A percentile compares a stretch with the other conserved stretches of the same genome.
Evolutionary conservation across 2,329 filamentous ascomycete species (phyloP).

Genomic region (Daldinia sp.): DNA sequence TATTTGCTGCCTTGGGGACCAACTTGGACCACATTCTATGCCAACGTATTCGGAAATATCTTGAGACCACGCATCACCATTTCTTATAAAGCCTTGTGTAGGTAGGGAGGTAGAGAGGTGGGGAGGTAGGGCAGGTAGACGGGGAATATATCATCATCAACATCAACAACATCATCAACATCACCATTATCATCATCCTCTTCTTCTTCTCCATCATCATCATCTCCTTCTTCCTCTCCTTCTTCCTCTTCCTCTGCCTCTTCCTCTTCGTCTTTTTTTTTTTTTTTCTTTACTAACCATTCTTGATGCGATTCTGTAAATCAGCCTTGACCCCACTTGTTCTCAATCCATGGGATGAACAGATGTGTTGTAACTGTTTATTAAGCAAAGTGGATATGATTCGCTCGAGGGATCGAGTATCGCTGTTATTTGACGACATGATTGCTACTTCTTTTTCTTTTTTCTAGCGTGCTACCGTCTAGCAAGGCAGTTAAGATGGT

Average conservation of each 20-base stretch:
- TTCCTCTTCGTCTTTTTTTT: too few species aligned
- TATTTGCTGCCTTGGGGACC: background rate
- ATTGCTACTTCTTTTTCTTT: slow-evolving; percentile 39
- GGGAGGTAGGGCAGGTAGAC: too few species aligned
- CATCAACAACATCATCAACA: too few species aligned
- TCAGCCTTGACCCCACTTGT: slow-evolving; percentile 87
- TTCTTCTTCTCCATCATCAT: too few species aligned
- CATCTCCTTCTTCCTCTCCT: too few species aligned
- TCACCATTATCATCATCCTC: too few species aligned
- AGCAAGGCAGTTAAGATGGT: background rate
- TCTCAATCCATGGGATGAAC: slow-evolving; percentile 75
- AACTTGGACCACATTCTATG: background rate
- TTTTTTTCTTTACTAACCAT: slow-evolving; percentile 55
- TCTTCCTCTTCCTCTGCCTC: too few species aligned
- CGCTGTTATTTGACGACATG: slow-evolving; percentile 45
- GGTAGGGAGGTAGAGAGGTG: too few species aligned
- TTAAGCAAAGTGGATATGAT: slow-evolving; percentile 60
- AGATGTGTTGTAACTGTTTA: slow-evolving; percentile 77
- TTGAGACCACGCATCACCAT: background rate
- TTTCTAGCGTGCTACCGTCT: background rate
- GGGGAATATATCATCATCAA: too few species aligned
- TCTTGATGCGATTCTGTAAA: slow-evolving; percentile 79
- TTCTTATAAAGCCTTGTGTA: too few species aligned
- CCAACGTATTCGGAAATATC: background rate
- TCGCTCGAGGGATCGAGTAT: slow-evolving; percentile 56